phyloP scores from a whole-genome alignment of 495 filamentous ascomycete species.

The Penicillium arizonense region DNA sequence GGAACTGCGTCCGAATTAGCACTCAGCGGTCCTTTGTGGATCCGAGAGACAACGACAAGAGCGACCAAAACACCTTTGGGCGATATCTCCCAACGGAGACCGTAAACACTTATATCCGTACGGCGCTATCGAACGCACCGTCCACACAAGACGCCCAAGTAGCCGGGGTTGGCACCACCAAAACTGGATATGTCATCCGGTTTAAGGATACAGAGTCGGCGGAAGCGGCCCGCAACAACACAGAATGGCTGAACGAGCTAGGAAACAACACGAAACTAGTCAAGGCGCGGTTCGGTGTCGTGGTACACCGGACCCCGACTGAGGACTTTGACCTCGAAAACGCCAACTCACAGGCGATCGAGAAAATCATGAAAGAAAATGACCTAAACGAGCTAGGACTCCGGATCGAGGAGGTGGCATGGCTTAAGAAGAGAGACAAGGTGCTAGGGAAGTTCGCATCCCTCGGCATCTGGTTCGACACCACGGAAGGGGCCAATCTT shows the following conservation, averaged over 20 bases:
- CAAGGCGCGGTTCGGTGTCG: constrained; percentile 16
- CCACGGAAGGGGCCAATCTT: constrained; percentile 21
- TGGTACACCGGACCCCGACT: constrained; percentile 22
- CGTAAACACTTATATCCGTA: constrained; percentile 14
- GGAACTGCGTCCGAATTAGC: constrained; percentile 12
- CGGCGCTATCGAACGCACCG: constrained; percentile 8
- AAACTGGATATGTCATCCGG: constrained; percentile 21
- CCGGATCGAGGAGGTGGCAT: constrained; percentile 22
- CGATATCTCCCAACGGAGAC: constrained; percentile 18
- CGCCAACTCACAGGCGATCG: background rate
- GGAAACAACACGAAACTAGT: constrained; percentile 23
- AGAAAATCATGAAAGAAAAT: constrained; percentile 27
- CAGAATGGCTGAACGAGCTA: constrained; percentile 8
- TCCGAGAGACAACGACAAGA: constrained; percentile 16
- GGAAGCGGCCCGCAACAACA: constrained; percentile 6
- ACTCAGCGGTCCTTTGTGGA: constrained; percentile 18
- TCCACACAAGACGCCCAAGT: constrained; percentile 17
- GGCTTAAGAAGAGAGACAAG: constrained; percentile 22
- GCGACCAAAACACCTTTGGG: constrained; percentile 14
- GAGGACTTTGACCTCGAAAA: constrained; percentile 20
- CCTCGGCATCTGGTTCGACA: constrained; percentile 24
- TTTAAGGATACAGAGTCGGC: constrained; percentile 20
- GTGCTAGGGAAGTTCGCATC: constrained; percentile 15
- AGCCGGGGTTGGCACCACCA: constrained; percentile 16
- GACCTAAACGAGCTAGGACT: constrained; percentile 13